Percentiles rank a stretch among this genome's conserved stretches.
Conservation (phyloP, 106 monocot genomes). For the Alisma plantagoaquatica region DNA sequence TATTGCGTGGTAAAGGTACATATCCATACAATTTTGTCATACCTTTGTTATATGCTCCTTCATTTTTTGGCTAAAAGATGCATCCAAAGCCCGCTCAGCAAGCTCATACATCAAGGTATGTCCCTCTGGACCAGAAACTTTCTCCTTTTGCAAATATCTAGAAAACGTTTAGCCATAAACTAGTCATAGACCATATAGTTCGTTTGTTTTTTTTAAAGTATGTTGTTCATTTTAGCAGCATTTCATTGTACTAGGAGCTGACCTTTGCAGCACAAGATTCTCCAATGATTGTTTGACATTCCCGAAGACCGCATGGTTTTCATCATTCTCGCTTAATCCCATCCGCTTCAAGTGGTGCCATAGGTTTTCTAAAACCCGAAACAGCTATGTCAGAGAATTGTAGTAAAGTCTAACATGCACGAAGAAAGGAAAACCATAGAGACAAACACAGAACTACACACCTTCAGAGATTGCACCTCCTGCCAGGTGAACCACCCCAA, state of each 20-base stretch:
- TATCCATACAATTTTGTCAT: too few relatives aligned
- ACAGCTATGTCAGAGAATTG: too few relatives aligned
- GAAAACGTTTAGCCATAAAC: too few relatives aligned
- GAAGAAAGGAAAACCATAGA: background rate
- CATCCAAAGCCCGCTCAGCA: slow-evolving; percentile 77
- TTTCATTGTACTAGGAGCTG: too few relatives aligned
- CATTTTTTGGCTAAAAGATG: slow-evolving; percentile 34
- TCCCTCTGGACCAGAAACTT: slow-evolving; percentile 59
- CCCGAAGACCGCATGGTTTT: slow-evolving; percentile 56
- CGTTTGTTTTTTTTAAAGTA: too few relatives aligned
- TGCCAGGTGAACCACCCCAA: slow-evolving; percentile 62
- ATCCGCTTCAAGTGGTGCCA: slow-evolving; percentile 76
- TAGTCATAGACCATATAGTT: too few relatives aligned
- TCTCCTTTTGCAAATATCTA: slow-evolving; percentile 71
- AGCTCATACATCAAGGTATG: slow-evolving; percentile 63
- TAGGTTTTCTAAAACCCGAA: slow-evolving; percentile 60
- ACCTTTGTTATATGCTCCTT: slow-evolving; percentile 60
- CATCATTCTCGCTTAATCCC: slow-evolving; percentile 69
- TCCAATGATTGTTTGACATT: slow-evolving; percentile 66
- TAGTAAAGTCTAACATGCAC: background rate
- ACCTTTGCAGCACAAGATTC: slow-evolving; percentile 76
- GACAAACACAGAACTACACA: too few relatives aligned
- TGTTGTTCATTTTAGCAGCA: too few relatives aligned
- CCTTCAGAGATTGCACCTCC: slow-evolving; percentile 81
- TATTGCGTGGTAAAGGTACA: too few relatives aligned